Base-by-base conservation (phyloP, 2,329 filamentous ascomycete genomes). In the Claviceps sp. region DNA sequence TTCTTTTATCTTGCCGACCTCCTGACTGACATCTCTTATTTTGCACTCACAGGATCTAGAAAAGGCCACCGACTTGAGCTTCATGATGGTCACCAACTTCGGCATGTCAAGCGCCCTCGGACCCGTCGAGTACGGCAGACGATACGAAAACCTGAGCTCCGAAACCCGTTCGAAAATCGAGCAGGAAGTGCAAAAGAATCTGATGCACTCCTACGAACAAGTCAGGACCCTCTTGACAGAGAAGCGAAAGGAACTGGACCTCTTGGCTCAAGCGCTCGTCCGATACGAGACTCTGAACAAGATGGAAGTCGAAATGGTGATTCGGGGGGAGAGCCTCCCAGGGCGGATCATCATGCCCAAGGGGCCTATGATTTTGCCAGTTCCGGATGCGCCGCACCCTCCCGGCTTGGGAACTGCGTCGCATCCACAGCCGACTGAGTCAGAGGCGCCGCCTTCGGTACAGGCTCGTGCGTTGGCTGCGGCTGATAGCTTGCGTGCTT, bases 241-340 rank as follows among this genome's bases (percentile, higher is more conserved):
- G 38, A 88, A 86, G 65, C 81, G 89, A 52, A 84, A 85, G 54
- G 91, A 95, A 67, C 77, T 98, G 7, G 91, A 98, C 61, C 74
- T 88, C 11, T 73, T 98, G 9, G 91, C 93, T 30, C 83, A 90
- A 62, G 93, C 90, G 5, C 76, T 98, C 9, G 82, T 98, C 37
- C 84, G 96, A 67, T 97, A 96, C 67, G 93, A 98, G 73, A 96
- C 89, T 0, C 72, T 98, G 50, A 85, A 86, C 66, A 86, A 85
- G 67, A 82, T 85, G 3, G 93, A 98, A 67, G 94, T 97, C 56
- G 82, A 90, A 67, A 88, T 86, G 72, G 87, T 97, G 5, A 83
- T 98, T 57, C 81, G 79, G 50, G 93, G 93, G 38, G 88, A 96
- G 70, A 84, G 86, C 63, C 72, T 98, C 40, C 75, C 82, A 1